Evolutionary conservation across 1,284 basidiomycete genomes (phyloP), one percentile per base, ranked within the genome.

Genomic region (Austropuccinia psidii): DNA sequence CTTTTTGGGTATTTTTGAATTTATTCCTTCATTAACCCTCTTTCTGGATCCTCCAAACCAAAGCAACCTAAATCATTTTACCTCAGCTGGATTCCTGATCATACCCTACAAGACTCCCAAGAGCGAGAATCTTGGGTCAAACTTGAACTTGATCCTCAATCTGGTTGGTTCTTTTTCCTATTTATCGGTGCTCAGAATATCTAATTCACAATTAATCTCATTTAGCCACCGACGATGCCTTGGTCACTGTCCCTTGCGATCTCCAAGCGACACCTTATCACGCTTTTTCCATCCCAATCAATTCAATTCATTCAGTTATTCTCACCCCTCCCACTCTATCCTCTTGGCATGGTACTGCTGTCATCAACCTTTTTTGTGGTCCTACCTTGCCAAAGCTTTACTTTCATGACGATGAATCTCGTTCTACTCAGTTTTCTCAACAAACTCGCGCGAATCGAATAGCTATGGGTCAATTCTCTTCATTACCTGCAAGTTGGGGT

Each of bases 381-480:
- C 86, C 91, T 47, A 93, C 92, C 0, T 85, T 97, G 0, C 92
- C 93, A 0, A 93, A 90, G 0, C 85, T 98, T 4, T 88, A 93
- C 81, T 98, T 98, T 80, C 95, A 98, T 80, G 95, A 98, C 79
- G 94, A 98, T 77, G 93, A 96, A 80, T 93, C 91, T 0, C 86
- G 85, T 37, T 92, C 91, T 3, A 81, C 80, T 24, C 75, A 80
- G 19, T 76, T 79, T 58, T 77, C 79, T 65, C 76, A 76, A 43
- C 77, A 78, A 52, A 75, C 73, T 31, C 68, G 76, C 17, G 74
- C 74, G 17, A 72, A 58, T n/a, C 76, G 75, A 15, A 54, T 77
- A 27, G 70, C 74, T 29, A 74, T 67, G 1, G 64, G 64, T 24
- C 76, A 75, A 54, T 75, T 70, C 4, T 78, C 79, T 31, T 75